Base-by-base conservation (phyloP, 176 grass and related monocot genomes). In the Oryza rufipogon region DNA sequence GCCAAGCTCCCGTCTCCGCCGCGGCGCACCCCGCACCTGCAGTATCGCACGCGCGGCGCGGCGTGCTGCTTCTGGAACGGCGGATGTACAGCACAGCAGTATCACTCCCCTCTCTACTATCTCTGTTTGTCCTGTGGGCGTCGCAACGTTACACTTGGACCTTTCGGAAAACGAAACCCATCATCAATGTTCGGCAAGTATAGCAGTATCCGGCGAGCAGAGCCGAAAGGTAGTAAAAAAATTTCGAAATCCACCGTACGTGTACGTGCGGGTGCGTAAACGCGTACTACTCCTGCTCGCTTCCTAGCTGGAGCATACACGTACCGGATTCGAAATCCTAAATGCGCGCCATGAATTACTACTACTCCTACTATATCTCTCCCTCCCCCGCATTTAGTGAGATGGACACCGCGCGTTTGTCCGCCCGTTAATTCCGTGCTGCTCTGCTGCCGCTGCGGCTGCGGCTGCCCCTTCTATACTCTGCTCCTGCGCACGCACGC, bases 351-450 rank as follows among this genome's bases (percentile, higher is more conserved):
- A 36, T 83, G 20, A 74, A 64, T 48, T 16, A 38, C 30, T 32
- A 3, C 30, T 32, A 32, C 30, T 26, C 26, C 26, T 32, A 32
- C 36, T 38, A 74, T 19, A n/a, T 66, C 69, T 7, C 39, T 7
- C 76, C 38, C 36, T 2, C 36, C 36, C 76, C 73, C 73, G 83
- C 78, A 82, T 86, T 90, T 70, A 90, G 17, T 77, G 56, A 12
- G 68, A 69, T 73, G 77, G 82, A 48, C 71, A 33, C 87, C 87
- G 66, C 88, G 70, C 78, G 78, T 81, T 81, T 26, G 25, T 28
- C 60, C 83, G 80, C 68, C 78, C 88, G 88, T 82, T 90, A 72
- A 82, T 82, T 71, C 83, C 83, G 88, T 90, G 73, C 88, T 52
- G 38, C 81, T 61, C 46, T 12, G 33, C 45, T 47, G 45, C 30